These are phyloP conservation scores for Mixia osmundae DNA, from an alignment of 1,284 basidiomycete genomes.

Conservation along the genomic window DNA sequence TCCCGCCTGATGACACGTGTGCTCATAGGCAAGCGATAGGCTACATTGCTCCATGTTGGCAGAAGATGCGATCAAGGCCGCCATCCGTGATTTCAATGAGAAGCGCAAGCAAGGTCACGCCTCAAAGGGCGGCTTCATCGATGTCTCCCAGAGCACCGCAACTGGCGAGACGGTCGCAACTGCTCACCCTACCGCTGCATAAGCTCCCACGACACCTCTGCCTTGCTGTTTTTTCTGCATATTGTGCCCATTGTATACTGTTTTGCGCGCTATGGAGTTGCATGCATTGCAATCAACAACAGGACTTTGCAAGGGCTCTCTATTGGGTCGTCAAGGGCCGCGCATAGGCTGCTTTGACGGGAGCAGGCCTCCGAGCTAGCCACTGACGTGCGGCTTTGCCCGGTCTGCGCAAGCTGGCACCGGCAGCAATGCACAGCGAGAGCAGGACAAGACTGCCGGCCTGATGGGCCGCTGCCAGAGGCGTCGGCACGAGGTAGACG, in stretches of 20 bases:
- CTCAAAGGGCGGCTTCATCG: conserved; percentile 35
- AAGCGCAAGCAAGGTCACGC: conserved; percentile 18
- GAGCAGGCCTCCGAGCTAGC: too few species aligned
- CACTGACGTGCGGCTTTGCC: conserved; percentile 33
- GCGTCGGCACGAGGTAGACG: conserved; percentile 77
- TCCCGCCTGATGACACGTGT: conserved; percentile 12
- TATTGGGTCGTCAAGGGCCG: too few species aligned
- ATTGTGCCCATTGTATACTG: too few species aligned
- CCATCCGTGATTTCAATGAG: conserved; percentile 53
- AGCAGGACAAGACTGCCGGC: conserved; percentile 75
- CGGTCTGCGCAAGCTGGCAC: conserved; percentile 48
- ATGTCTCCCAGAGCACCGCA: conserved; percentile 43
- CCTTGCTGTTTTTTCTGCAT: too few species aligned
- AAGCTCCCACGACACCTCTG: too few species aligned
- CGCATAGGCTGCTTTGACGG: too few species aligned
- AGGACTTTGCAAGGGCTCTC: too few species aligned
- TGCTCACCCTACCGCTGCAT: conserved; percentile 1
- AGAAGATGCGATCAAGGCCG: conserved; percentile 70
- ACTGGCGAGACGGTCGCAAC: conserved; percentile 39
- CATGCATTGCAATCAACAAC: too few species aligned
- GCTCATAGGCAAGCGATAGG: background rate
- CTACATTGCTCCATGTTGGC: conserved; percentile 42
- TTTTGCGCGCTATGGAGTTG: too few species aligned
- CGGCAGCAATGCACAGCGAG: conserved; percentile 56
- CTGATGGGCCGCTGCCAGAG: conserved; percentile 80